Evolutionary conservation across 2,329 filamentous ascomycete genomes (phyloP), one percentile per base, ranked within the genome.

Genomic region (Davidsoniella australis): DNA sequence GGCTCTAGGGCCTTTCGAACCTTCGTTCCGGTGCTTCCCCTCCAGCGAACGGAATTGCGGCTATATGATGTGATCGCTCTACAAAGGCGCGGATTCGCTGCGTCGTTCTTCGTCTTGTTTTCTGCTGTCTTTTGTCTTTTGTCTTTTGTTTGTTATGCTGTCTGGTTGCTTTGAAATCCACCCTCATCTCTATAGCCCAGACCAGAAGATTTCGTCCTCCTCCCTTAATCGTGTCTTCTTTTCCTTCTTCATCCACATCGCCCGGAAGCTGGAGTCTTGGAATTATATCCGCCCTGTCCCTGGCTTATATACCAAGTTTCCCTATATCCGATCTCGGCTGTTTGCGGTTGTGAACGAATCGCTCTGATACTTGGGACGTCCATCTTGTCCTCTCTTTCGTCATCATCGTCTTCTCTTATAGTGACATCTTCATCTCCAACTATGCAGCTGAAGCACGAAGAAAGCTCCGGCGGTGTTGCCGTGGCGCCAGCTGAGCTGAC

Each of bases 371-470:
- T 33, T 33, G 29, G 9, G 4, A 41, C 45, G 24, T 36, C 45
- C 8, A 14, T 17, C 43, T 37, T 42, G 18, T 36, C 17, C 18
- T 18, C 38, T 2, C 20, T 12, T 12, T 42, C n/a, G 20, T 37
- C 12, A 14, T 20, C 6, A 39, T 44, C 41, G 8, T 10, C 17
- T 6, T 45, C 41, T 26, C n/a, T 38, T 2, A 12, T 33, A 10
- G 29, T 12, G 29, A 12, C 9, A 33, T 42, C 42, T 20, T 36
- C 39, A n/a, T 7, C 23, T 23, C 17, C 39, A 26, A 24, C 14
- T n/a, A 55, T 55, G 54, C 54, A 55, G 43, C 46, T 55, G 41
- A 53, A 55, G 38, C 53, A 52, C 4, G 50, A 53, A 20, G 54
- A 54, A 40, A 54, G 47, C 45, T 44, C 48, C 36, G 54, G 54